Percentiles rank a stretch among this genome's conserved stretches.
Evolutionary conservation across 441 rosid species (phyloP).

Genomic region (Pelargonium myrrhifolium): DNA sequence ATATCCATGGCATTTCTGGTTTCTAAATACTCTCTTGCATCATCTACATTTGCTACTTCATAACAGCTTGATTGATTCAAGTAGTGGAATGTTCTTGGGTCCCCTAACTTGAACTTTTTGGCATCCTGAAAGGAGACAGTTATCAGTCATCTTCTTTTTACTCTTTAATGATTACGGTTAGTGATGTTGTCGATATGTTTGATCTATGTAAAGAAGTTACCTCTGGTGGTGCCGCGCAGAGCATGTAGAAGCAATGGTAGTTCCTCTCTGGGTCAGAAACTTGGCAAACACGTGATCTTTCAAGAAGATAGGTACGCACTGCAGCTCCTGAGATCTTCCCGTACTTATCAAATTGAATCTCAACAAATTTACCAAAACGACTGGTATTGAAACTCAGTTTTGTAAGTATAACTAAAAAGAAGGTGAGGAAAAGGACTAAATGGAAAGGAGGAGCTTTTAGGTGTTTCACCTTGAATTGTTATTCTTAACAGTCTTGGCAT

Average conservation of each 20-base stretch:
- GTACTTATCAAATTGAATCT: constrained; percentile 93
- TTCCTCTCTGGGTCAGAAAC: constrained; percentile 97
- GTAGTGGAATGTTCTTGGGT: constrained; percentile 73
- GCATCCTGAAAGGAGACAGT: constrained; percentile 51
- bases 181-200: constrained; percentile 13
- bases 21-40: constrained; percentile 87
- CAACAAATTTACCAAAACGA: constrained; percentile 99
- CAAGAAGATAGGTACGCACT: constrained; percentile 91
- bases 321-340: constrained; percentile 99
- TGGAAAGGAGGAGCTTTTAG: not conserved
- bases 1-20: constrained; percentile 99
- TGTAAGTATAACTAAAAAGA: constrained; percentile 5
- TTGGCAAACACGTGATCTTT: constrained; percentile 99
- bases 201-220: constrained; percentile 35
- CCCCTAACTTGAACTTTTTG: constrained; percentile 70
- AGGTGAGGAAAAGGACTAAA: not conserved
- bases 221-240: constrained; percentile 97
- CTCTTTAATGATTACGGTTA: constrained; percentile 7
- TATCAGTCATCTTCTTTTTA: constrained; percentile 10
- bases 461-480: constrained; percentile 81
- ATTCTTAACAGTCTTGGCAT: constrained; percentile 95
- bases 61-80: constrained; percentile 87
- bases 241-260: constrained; percentile 95
- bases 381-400: constrained; percentile 34
- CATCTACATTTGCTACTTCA: constrained; percentile 78